Conservation (phyloP, 2,329 filamentous ascomycete species). For the Trematosphaeria pertusa region DNA sequence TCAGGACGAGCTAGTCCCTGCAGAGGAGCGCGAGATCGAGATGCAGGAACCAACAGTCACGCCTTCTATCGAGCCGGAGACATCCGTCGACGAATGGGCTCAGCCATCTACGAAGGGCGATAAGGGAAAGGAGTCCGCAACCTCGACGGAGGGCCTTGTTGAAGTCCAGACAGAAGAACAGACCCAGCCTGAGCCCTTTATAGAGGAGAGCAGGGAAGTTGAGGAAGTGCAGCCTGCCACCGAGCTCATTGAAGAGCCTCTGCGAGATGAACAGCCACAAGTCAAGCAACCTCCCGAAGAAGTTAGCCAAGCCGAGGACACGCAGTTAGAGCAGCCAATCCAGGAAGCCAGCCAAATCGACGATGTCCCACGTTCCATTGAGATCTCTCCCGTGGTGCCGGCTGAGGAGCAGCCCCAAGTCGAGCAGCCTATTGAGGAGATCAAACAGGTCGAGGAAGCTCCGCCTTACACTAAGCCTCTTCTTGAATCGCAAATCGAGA, state of each 20-base stretch:
- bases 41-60: not conserved
- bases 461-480: not conserved
- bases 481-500: constrained; percentile 3
- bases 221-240: not conserved
- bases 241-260: not conserved
- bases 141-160: not conserved
- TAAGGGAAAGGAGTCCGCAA: constrained; percentile 24
- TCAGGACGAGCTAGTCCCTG: no score
- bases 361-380: no score
- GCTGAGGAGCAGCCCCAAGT: not conserved
- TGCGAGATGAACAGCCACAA: not conserved
- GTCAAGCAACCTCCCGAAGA: not conserved
- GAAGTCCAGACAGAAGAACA: not conserved
- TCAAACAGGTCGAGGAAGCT: not conserved
- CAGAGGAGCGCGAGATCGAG: no score
- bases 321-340: not conserved
- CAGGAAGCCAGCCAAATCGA: not conserved
- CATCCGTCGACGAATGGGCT: constrained; percentile 14
- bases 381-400: not conserved
- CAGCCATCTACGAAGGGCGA: constrained; percentile 27
- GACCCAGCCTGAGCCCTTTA: not conserved
- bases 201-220: not conserved
- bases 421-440: not conserved
- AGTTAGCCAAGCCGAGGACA: not conserved
- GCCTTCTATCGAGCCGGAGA: not conserved